These are phyloP conservation scores for Phaeosphaeria sp. DNA, from an alignment of 2,329 filamentous ascomycete genomes.

Conservation along the genomic window DNA sequence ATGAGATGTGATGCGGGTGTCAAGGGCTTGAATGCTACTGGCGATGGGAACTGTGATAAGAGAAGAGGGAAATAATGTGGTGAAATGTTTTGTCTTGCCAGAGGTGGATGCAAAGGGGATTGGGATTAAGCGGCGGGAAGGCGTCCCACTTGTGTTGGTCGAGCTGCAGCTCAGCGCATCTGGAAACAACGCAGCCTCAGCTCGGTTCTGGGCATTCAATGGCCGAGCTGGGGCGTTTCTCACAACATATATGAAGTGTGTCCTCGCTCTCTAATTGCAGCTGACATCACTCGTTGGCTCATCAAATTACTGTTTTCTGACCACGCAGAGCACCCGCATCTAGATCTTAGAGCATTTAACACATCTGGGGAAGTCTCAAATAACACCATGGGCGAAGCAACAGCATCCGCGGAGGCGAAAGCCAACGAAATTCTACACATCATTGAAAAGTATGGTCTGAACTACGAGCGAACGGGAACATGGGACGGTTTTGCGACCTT, in stretches of 20 bases:
- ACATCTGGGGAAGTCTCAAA: neutral
- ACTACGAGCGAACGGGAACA: conserved; percentile 29
- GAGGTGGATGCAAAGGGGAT: neutral
- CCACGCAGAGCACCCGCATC: neutral
- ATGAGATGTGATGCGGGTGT: neutral
- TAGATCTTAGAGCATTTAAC: neutral
- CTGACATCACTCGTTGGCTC: neutral
- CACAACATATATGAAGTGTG: neutral
- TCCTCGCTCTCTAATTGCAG: neutral
- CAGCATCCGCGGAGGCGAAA: conserved; percentile 8
- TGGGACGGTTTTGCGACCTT: conserved; percentile 35
- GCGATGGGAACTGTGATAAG: neutral
- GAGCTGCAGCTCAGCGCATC: conserved; percentile 2
- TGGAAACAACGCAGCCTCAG: neutral
- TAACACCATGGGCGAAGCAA: neutral
- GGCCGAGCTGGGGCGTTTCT: conserved; percentile 1
- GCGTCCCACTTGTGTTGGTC: neutral
- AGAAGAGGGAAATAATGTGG: neutral
- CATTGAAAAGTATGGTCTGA: conserved; percentile 31
- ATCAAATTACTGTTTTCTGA: neutral
- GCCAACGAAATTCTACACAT: conserved; percentile 24
- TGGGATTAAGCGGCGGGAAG: neutral
- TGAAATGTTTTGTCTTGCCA: neutral
- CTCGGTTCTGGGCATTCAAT: neutral
- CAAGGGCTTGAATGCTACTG: neutral